Evolutionary conservation across 129 eudicot genomes (phyloP).

Genomic region (Helianthus tuberosus): DNA sequence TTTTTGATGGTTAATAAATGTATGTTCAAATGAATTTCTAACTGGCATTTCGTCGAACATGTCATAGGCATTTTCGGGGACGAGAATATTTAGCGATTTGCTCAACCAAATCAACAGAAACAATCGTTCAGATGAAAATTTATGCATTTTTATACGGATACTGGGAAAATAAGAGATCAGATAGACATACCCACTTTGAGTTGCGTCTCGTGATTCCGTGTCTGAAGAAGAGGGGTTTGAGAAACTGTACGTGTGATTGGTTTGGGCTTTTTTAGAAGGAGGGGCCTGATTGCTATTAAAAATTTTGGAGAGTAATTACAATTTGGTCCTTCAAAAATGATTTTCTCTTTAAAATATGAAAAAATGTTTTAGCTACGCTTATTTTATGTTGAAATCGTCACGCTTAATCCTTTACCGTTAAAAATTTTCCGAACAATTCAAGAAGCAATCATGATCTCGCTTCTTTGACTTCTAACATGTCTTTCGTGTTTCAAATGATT

Average conservation of each 20-base stretch:
- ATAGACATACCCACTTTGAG: constrained; percentile 22
- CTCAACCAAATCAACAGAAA: not conserved
- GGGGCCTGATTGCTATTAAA: constrained; percentile 5
- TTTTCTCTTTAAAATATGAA: not conserved
- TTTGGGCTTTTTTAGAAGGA: not conserved
- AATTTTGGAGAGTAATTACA: not conserved
- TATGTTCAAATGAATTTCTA: constrained; percentile 9
- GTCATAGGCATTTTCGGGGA: not conserved
- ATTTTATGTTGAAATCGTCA: too few relatives aligned
- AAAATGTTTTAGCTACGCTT: too few relatives aligned
- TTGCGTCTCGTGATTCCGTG: constrained; percentile 11
- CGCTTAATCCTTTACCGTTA: too few relatives aligned
- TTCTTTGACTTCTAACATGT: too few relatives aligned
- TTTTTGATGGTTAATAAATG: not conserved
- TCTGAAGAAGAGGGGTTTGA: not conserved
- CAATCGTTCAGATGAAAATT: not conserved
- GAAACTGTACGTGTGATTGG: not conserved
- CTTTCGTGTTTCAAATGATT: too few relatives aligned
- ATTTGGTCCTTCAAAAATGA: not conserved
- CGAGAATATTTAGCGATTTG: constrained; percentile 7
- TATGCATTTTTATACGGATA: not conserved
- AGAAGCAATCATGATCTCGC: too few relatives aligned
- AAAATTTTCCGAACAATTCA: too few relatives aligned
- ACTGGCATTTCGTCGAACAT: constrained; percentile 31
- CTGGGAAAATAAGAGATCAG: constrained; percentile 5